phyloP scores from a whole-genome alignment of 1,139 yeast genomes.

The Magnusiomyces tetraspermus region DNA sequence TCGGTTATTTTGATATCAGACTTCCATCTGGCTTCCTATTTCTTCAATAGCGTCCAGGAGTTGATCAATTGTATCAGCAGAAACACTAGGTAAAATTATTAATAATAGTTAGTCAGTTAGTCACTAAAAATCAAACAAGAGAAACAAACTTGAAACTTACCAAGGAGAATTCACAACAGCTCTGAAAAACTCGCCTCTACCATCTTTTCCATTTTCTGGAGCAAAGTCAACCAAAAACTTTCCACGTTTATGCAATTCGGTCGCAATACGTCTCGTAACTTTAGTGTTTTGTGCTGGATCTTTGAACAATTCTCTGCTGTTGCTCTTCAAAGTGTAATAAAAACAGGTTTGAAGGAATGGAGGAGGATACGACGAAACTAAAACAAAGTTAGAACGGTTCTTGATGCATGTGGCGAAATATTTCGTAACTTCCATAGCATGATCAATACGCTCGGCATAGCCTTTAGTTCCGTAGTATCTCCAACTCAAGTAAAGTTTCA shows the following conservation, averaged over 20 bases:
- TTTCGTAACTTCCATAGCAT: conserved; percentile 55
- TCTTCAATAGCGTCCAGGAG: conserved; percentile 33
- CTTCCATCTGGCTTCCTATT: too few species aligned
- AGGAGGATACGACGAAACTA: conserved; percentile 51
- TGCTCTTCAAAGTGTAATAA: conserved; percentile 46
- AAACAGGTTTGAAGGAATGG: conserved; percentile 82
- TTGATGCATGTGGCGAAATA: conserved; percentile 41
- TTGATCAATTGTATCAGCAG: conserved; percentile 36
- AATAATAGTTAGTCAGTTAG: conserved; percentile 27
- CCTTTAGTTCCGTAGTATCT: conserved; percentile 59
- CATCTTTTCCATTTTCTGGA: conserved; percentile 45
- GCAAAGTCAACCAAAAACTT: conserved; percentile 70
- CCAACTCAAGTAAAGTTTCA: conserved; percentile 76
- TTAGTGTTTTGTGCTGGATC: conserved; percentile 40
- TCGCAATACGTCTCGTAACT: conserved; percentile 55
- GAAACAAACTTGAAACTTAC: conserved; percentile 7
- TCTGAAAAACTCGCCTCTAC: conserved; percentile 70
- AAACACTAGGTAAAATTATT: conserved; percentile 24
- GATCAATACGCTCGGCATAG: conserved; percentile 51
- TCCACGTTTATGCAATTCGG: conserved; percentile 52
- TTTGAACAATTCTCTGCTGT: conserved; percentile 6
- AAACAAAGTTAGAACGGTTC: conserved; percentile 35
- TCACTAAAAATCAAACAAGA: conserved; percentile 22
- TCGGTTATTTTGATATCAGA: too few species aligned
- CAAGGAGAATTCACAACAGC: conserved; percentile 75